Conservation (phyloP, 2,329 filamentous ascomycete genomes). For the Cercospora sesami region DNA sequence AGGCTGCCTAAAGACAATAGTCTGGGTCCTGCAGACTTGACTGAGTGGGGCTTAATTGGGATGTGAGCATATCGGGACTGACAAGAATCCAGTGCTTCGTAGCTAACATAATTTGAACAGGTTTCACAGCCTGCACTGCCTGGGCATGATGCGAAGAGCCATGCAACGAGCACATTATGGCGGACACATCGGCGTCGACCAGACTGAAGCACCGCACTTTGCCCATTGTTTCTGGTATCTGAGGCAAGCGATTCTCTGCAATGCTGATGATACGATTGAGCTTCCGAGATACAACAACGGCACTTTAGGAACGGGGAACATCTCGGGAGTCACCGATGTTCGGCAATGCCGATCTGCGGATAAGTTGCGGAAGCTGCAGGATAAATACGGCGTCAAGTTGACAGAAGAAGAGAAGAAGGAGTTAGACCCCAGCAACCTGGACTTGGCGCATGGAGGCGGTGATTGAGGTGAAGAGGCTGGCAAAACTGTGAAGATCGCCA, state of each 20-base stretch:
- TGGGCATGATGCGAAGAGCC: slow-evolving; percentile 16
- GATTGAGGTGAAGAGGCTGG: neutral
- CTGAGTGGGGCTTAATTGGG: slow-evolving; percentile 15
- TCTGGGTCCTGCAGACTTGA: slow-evolving; percentile 10
- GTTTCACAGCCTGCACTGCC: slow-evolving; percentile 20
- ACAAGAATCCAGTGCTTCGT: neutral
- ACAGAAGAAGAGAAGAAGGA: neutral
- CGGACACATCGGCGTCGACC: slow-evolving; percentile 13
- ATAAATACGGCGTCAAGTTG: slow-evolving; percentile 4
- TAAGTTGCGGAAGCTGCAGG: slow-evolving; percentile 15
- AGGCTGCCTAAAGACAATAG: slow-evolving; percentile 8
- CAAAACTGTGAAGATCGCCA: neutral
- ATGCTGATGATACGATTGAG: slow-evolving; percentile 20
- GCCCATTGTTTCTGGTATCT: slow-evolving; percentile 20
- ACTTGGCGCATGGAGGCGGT: neutral
- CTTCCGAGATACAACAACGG: slow-evolving; percentile 19
- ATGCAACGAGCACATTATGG: slow-evolving; percentile 19
- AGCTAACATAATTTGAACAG: slow-evolving; percentile 2
- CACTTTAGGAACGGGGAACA: slow-evolving; percentile 4
- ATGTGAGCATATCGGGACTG: slow-evolving; percentile 9
- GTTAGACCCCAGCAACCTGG: neutral
- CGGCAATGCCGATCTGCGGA: slow-evolving; percentile 20
- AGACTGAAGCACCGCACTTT: slow-evolving; percentile 16
- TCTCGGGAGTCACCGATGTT: slow-evolving; percentile 19
- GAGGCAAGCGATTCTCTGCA: slow-evolving; percentile 15